Evolutionary conservation across 1,284 basidiomycete genomes (phyloP).

Genomic region (Heterobasidion occidentale): DNA sequence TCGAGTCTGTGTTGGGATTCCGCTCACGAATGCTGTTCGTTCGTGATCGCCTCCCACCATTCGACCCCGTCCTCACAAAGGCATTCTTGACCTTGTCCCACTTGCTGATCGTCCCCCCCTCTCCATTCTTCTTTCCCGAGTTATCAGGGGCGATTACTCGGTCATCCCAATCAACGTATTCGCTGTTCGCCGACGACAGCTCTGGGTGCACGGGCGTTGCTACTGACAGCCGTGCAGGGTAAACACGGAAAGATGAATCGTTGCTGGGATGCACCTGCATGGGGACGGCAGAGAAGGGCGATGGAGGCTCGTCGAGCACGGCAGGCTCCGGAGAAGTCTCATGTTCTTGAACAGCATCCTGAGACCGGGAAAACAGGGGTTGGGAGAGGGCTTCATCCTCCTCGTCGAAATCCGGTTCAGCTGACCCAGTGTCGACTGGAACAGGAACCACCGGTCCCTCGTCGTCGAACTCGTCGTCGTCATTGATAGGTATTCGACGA

Average conservation of each 20-base stretch:
- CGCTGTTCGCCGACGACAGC: constrained; percentile 43
- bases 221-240: constrained; percentile 53
- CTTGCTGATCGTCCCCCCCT: constrained; percentile 28
- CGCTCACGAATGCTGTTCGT: constrained; percentile 66
- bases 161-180: constrained; percentile 50
- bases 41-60: constrained; percentile 62
- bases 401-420: constrained; percentile 21
- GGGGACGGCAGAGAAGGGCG: constrained; percentile 40
- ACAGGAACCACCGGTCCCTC: neutral
- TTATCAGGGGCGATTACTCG: constrained; percentile 33
- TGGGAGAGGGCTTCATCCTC: constrained; percentile 30
- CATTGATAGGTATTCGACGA: constrained; percentile 47
- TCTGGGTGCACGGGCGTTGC: constrained; percentile 48
- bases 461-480: constrained; percentile 37
- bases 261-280: constrained; percentile 27
- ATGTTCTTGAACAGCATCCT: constrained; percentile 51
- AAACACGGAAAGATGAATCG: constrained; percentile 41
- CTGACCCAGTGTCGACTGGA: constrained; percentile 14
- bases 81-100: constrained; percentile 65
- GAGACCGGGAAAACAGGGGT: constrained; percentile 43
- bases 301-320: constrained; percentile 36
- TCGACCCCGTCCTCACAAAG: constrained; percentile 54
- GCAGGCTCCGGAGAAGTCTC: constrained; percentile 47
- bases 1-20: constrained; percentile 53
- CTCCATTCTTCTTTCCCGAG: constrained; percentile 44